A percentile compares a stretch with the other conserved stretches of the same genome.
These are phyloP conservation scores for Beauveria brongniartii DNA, from an alignment of 2,329 filamentous ascomycete genomes.

Conservation along the genomic window DNA sequence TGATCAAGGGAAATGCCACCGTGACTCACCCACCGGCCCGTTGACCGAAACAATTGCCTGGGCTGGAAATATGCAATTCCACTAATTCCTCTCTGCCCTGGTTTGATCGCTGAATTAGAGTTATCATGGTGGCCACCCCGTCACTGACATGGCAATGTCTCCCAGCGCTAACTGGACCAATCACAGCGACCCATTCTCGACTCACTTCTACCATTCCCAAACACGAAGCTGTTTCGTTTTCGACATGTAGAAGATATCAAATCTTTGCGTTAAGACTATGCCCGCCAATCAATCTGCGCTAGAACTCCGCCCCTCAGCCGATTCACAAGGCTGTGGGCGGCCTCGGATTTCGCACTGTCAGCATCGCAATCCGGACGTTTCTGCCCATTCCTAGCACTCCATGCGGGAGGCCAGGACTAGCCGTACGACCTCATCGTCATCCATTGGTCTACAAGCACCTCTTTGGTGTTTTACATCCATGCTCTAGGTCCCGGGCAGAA, in stretches of 20 bases:
- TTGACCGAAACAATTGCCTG: not conserved
- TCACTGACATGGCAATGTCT: not conserved
- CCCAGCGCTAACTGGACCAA: not conserved
- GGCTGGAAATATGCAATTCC: no score
- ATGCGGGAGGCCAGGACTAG: not conserved
- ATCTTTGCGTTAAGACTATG: not conserved
- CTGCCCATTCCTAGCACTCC: not conserved
- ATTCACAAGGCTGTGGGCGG: not conserved
- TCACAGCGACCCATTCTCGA: not conserved
- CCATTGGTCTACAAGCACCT: not conserved
- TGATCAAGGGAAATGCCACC: no score
- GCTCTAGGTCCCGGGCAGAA: not conserved
- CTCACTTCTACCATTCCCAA: not conserved
- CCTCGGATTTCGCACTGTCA: not conserved
- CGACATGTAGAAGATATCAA: not conserved
- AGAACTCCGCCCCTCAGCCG: not conserved
- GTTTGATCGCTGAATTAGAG: no score
- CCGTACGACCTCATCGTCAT: not conserved
- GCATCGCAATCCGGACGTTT: not conserved
- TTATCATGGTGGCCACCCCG: no score
- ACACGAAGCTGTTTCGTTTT: slow-evolving; percentile 7
- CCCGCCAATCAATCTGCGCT: not conserved
- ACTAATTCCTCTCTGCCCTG: no score
- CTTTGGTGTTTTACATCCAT: not conserved
- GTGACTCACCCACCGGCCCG: no score